Evolutionary conservation across 1,139 yeast genomes (phyloP).

Genomic region (Blastobotrys raffinosifermentans): DNA sequence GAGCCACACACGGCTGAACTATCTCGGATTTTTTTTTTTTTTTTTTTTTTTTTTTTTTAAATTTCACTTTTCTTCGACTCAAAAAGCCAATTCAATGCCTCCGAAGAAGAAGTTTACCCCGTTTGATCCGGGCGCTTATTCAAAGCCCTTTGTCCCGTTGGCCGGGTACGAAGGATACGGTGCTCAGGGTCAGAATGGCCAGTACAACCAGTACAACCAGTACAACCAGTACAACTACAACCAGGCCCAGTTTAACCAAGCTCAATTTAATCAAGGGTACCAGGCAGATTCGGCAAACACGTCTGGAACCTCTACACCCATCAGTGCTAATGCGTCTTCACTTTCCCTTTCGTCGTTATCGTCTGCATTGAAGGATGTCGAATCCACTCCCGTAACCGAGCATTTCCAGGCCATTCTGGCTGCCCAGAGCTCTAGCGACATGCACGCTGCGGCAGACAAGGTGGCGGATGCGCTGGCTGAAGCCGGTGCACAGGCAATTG

Average conservation of each 20-base stretch:
- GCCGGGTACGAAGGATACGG: not conserved
- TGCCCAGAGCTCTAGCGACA: constrained; percentile 57
- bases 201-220: constrained; percentile 1
- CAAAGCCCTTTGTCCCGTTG: constrained; percentile 1
- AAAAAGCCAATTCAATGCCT: constrained; percentile 2
- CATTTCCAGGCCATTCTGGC: constrained; percentile 50
- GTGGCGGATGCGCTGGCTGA: constrained; percentile 47
- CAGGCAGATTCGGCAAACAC: constrained; percentile 4
- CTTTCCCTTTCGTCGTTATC: constrained; percentile 67
- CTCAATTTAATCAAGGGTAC: constrained; percentile 3
- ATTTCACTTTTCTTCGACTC: not conserved
- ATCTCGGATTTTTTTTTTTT: constrained; percentile 3
- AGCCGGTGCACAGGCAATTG: constrained; percentile 46
- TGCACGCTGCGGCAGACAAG: constrained; percentile 53
- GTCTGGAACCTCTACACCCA: constrained; percentile 16
- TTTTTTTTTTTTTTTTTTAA: not conserved
- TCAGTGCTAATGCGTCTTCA: constrained; percentile 35
- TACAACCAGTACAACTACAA: constrained; percentile 1
- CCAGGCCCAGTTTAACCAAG: not conserved
- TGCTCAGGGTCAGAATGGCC: constrained; percentile 5
- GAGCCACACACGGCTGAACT: too few species aligned
- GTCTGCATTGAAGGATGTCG: constrained; percentile 64
- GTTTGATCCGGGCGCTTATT: not conserved
- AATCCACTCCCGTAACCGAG: constrained; percentile 63
- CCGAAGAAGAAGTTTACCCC: constrained; percentile 8